Base-by-base conservation (phyloP, 169 alveolate genomes). In the Plasmodium inui region DNA sequence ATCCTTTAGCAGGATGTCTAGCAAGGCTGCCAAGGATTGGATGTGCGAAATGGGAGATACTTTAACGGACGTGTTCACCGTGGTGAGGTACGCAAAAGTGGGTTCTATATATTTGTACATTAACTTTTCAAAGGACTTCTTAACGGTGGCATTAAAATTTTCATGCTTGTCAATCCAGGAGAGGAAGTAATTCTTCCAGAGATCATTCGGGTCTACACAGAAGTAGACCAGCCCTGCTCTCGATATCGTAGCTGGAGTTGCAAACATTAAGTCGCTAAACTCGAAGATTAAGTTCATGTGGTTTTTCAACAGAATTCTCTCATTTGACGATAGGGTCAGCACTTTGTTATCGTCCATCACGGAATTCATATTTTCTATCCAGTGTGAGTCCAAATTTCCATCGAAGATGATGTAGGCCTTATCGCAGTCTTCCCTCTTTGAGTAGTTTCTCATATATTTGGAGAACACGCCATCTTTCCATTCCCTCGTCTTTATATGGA, bases 171-270 rank as follows among this genome's bases (percentile, higher is more conserved):
- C 95, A 83, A 99, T 96, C 99, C 99, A 99, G 79, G 99, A 98
- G 90, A 96, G 97, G 80, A 97, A 98, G 94, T 97, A 99, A 72
- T 99, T 97, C 95, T 97, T 96, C 99, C 99, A 99, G 96, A 98
- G 98, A 61, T 97, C 98, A 71, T 99, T 99, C 70, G 94, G 96
- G 53, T 96, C 96, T 85, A 98, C 99, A 71, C 99, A 97, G 82
- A 98, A 97, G 92, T 97, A 98, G 50, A 98, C 98, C 92, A 98
- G 98, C 94, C 99, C 99, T 22, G 99, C 99, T 84, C 99, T 96
- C 41, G 99, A 97, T 46, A 98, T 99, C 17, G 99, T 98, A 74
- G 99, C 99, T n/a, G 99, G 99, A 19, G 99, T 98, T 57, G 99
- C 99, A 95, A 97, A 98, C 95, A 98, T 96, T 92, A 98, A 97